These are phyloP conservation scores for Takashimella tepidaria DNA, from an alignment of 1,284 basidiomycete species.

Conservation along the genomic window DNA sequence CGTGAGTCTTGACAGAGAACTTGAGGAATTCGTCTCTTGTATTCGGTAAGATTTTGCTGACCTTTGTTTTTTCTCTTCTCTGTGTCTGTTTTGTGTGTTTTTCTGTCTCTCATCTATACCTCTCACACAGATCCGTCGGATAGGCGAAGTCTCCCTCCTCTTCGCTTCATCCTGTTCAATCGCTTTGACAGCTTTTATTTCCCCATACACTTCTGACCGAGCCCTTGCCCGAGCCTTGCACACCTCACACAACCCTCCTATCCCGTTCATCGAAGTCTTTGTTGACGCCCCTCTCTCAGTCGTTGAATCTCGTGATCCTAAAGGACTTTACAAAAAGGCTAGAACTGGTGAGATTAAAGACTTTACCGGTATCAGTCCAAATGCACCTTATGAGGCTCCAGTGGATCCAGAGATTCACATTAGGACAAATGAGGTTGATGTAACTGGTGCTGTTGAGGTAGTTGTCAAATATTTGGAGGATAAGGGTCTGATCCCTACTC, in stretches of 20 bases:
- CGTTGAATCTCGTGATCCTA: slow-evolving; percentile 90
- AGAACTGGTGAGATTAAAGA: slow-evolving; percentile 88
- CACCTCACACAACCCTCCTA: slow-evolving; percentile 52
- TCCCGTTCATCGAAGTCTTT: slow-evolving; percentile 92
- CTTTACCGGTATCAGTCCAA: slow-evolving; percentile 87
- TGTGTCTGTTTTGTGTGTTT: background rate
- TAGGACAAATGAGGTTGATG: slow-evolving; percentile 73
- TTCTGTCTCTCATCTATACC: background rate
- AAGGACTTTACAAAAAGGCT: slow-evolving; percentile 97
- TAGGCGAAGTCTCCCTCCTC: slow-evolving; percentile 94
- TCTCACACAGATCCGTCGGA: slow-evolving; percentile 65
- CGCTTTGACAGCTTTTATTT: slow-evolving; percentile 94
- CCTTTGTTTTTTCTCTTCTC: background rate
- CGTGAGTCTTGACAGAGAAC: slow-evolving; percentile 43
- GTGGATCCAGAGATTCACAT: slow-evolving; percentile 85
- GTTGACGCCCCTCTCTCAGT: slow-evolving; percentile 86
- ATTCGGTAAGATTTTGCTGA: background rate
- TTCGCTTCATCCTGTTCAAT: slow-evolving; percentile 85
- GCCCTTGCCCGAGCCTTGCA: slow-evolving; percentile 79
- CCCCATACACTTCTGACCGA: slow-evolving; percentile 89
- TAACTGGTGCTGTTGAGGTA: slow-evolving; percentile 71
- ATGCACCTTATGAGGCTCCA: slow-evolving; percentile 93
- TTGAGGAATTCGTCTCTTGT: background rate
- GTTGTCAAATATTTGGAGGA: slow-evolving; percentile 76
- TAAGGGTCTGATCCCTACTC: slow-evolving; percentile 48